Percentiles rank a stretch among this genome's conserved stretches.
These are phyloP conservation scores for Phytophthora pinifolia DNA, from an alignment of 352 stramenopile species.

Conservation along the genomic window DNA sequence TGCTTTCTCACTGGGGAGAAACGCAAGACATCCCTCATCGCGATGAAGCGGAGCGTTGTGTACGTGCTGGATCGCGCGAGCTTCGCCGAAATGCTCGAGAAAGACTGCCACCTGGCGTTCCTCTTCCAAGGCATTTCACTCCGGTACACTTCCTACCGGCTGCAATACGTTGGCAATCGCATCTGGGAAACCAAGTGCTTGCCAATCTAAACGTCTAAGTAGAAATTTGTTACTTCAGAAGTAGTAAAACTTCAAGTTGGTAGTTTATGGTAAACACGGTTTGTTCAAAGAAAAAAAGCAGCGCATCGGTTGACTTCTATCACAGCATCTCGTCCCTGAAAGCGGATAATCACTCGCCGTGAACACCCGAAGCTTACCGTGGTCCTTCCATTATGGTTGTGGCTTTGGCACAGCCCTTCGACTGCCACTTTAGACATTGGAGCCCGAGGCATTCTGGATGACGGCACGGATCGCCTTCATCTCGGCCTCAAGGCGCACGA, in stretches of 20 bases:
- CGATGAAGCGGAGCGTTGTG: conserved; percentile 56
- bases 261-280: no score
- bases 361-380: conserved; percentile 22
- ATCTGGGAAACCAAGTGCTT: conserved; percentile 88
- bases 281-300: no score
- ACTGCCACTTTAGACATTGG: conserved; percentile 24
- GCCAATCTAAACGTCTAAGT: conserved; percentile 43
- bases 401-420: neutral
- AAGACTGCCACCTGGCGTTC: conserved; percentile 69
- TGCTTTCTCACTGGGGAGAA: conserved; percentile 82
- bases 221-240: no score
- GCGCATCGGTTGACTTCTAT: no score
- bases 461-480: conserved; percentile 70
- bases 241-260: no score
- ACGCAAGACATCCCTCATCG: conserved; percentile 74
- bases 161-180: conserved; percentile 82
- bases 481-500: conserved; percentile 62
- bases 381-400: conserved; percentile 9
- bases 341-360: conserved; percentile 25
- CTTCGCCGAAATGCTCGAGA: conserved; percentile 64
- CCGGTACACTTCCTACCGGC: conserved; percentile 70
- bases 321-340: conserved; percentile 13
- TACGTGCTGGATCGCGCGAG: conserved; percentile 62
- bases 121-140: conserved; percentile 76
- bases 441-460: conserved; percentile 50